Evolutionary conservation across 2,329 filamentous ascomycete species (phyloP).

Genomic region (Trichoderma sp.): DNA sequence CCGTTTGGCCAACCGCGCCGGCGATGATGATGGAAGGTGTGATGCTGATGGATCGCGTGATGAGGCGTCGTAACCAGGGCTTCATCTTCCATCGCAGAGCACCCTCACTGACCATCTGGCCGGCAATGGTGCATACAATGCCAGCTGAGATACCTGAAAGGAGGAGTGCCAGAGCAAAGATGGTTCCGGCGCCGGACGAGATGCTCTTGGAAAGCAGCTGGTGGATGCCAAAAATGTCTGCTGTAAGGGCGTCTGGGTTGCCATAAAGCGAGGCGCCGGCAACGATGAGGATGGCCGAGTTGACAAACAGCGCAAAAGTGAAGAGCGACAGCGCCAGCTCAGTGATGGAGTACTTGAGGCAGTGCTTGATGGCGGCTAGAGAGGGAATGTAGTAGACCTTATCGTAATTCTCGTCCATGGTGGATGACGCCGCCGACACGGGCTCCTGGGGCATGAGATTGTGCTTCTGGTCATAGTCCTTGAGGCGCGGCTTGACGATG

Average conservation of each 20-base stretch:
- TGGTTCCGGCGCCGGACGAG: constrained; percentile 70
- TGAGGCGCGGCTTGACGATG: constrained; percentile 65
- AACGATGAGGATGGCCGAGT: constrained; percentile 78
- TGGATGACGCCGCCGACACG: constrained; percentile 28
- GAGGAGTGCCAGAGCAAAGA: constrained; percentile 81
- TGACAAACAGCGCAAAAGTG: constrained; percentile 81
- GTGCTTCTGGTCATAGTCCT: constrained; percentile 59
- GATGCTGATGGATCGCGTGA: constrained; percentile 78
- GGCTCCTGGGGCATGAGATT: constrained; percentile 48
- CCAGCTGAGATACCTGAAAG: constrained; percentile 79
- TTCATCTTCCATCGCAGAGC: constrained; percentile 71
- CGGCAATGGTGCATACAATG: constrained; percentile 84
- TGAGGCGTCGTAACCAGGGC: constrained; percentile 75
- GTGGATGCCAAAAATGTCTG: constrained; percentile 83
- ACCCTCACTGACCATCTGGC: constrained; percentile 85
- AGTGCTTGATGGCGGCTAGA: constrained; percentile 68
- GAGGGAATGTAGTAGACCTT: constrained; percentile 68
- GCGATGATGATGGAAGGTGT: constrained; percentile 81
- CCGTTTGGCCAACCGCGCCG: constrained; percentile 68
- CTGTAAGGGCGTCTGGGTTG: constrained; percentile 58
- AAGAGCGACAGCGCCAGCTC: constrained; percentile 73
- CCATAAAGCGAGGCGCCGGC: constrained; percentile 73
- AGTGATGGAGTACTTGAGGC: constrained; percentile 68
- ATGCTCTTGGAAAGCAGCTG: constrained; percentile 66
- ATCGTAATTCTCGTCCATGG: constrained; percentile 34